Evolutionary conservation across 192 early-diverging fungal species (phyloP), one percentile per base, ranked within the genome.

Genomic region (Backusella parvicylindrica): DNA sequence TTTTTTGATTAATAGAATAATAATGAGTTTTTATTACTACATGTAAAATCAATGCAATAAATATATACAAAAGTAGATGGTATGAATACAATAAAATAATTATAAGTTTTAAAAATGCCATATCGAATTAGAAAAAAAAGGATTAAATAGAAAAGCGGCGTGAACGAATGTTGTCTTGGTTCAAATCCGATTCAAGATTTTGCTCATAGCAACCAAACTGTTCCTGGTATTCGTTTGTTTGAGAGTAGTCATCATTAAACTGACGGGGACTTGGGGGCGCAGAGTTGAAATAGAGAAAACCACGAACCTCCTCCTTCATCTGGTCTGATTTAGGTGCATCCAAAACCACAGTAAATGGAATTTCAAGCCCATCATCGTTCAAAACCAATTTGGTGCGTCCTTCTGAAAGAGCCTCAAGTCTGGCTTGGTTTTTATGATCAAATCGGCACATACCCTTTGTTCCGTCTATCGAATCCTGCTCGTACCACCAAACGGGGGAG

Each of bases 371-470:
- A n/a, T 35, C 49, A 60, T 78, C 77, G 4, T 40, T 50, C n/a
- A 78, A 26, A 2, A 69, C 66, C 7, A 78, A 37, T 9, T n/a
- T 30, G 38, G 71, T 41, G 13, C 71, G 70, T 21, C 72, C 77
- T 9, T 78, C 76, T 1, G 71, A 72, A 6, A 78, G 41, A 1
- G 77, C 77, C 21, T 81, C 79, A 43, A 81, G 47, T 41, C 79
- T 68, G 3, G 72, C 75, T 53, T 81, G 79, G 66, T 81, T 81
- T 23, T 64, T 81, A 23, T 50, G 33, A 15, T 76, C 75, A 64
- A 81, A 77, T 60, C 75, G 71, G 30, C 67, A 56, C 79, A 76
- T 77, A 18, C 75, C 68, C 43, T 81, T 81, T 43, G 66, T 13
- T 12, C 77, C 77, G 67, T 78, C 71, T 9, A 26, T 21, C 2